phyloP scores from a whole-genome alignment of 495 filamentous ascomycete species.

The Immersiella caudata region DNA sequence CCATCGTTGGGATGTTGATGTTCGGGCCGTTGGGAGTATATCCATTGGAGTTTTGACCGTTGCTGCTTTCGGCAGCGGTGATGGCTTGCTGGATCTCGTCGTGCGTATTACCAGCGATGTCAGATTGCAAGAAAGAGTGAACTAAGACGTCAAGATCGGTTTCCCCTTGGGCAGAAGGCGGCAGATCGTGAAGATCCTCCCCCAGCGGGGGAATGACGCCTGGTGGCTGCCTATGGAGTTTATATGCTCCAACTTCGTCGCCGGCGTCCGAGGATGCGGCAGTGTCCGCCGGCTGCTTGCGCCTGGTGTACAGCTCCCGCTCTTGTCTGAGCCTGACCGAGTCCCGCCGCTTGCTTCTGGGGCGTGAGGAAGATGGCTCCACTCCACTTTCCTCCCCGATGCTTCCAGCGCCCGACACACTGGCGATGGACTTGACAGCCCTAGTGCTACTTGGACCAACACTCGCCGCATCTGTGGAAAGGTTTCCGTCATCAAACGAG shows the following conservation, averaged over 20 bases:
- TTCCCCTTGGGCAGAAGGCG: slow-evolving; percentile 63
- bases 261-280: slow-evolving; percentile 69
- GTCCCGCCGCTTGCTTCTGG: slow-evolving; percentile 66
- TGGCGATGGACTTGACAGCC: slow-evolving; percentile 90
- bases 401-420: slow-evolving; percentile 70
- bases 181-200: slow-evolving; percentile 73
- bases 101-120: slow-evolving; percentile 74
- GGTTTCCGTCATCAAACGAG: slow-evolving; percentile 53
- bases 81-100: slow-evolving; percentile 78
- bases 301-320: slow-evolving; percentile 84
- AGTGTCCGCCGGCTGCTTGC: slow-evolving; percentile 65
- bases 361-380: slow-evolving; percentile 54
- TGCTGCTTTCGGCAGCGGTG: slow-evolving; percentile 59
- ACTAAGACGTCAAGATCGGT: slow-evolving; percentile 87
- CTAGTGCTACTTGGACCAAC: slow-evolving; percentile 84
- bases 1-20: slow-evolving; percentile 54
- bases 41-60: slow-evolving; percentile 67
- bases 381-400: slow-evolving; percentile 56
- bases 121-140: slow-evolving; percentile 70
- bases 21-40: slow-evolving; percentile 51
- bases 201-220: slow-evolving; percentile 65
- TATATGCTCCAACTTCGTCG: slow-evolving; percentile 60
- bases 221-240: slow-evolving; percentile 66
- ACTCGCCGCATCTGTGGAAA: slow-evolving; percentile 65
- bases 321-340: slow-evolving; percentile 85